phyloP scores from a whole-genome alignment of 163 green algal species.

The Coccomyxa subellipsoidea region DNA sequence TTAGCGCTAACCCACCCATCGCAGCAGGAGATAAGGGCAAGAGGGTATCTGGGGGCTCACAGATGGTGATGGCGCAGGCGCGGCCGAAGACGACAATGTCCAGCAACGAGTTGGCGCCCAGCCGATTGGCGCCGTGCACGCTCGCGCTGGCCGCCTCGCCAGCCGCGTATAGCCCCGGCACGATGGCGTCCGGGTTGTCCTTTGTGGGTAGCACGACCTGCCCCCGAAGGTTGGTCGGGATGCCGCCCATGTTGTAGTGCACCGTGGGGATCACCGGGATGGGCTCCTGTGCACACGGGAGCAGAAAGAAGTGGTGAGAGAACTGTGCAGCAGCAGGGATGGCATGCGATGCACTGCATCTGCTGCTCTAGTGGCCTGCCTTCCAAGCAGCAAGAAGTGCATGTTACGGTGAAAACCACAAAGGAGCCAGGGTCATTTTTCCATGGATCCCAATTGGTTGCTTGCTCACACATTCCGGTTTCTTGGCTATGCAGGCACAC shows the following conservation, averaged over 20 bases:
- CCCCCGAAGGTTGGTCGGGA: slow-evolving; percentile 96
- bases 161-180: slow-evolving; percentile 92
- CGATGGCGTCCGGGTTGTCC: slow-evolving; percentile 79
- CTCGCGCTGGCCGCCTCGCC: slow-evolving; percentile 91
- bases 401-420: too few relatives aligned
- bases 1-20: too few relatives aligned
- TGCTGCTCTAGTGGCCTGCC: too few relatives aligned
- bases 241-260: slow-evolving; percentile 99
- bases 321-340: too few relatives aligned
- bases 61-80: slow-evolving; percentile 81
- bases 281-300: slow-evolving; percentile 93
- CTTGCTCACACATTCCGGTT: too few relatives aligned
- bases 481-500: too few relatives aligned
- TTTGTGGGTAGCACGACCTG: slow-evolving; percentile 63
- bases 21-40: not conserved
- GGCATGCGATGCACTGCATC: too few relatives aligned
- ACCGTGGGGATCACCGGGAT: slow-evolving; percentile 98
- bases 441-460: too few relatives aligned
- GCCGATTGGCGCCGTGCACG: slow-evolving; percentile 97
- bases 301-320: too few relatives aligned
- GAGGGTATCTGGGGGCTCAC: slow-evolving; percentile 31
- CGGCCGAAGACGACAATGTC: slow-evolving; percentile 99
- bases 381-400: too few relatives aligned
- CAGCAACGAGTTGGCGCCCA: slow-evolving; percentile 97
- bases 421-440: too few relatives aligned